Conservation (phyloP, 768 basidiomycete species). For the Russula sp. region DNA sequence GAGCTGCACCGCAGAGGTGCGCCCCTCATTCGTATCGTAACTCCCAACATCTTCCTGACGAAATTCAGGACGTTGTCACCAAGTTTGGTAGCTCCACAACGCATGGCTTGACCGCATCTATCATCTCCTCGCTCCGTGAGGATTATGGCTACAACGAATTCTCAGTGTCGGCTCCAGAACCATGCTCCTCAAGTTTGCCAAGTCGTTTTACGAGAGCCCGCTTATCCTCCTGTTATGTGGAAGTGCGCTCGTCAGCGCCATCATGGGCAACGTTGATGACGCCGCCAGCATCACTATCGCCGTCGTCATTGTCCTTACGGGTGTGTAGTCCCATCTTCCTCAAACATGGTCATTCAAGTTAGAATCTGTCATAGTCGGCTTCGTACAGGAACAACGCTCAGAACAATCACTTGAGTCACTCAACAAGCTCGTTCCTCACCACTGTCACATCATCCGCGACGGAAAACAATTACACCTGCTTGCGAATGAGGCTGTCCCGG, state of each 20-base stretch:
- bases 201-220: conserved; percentile 94
- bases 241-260: conserved; percentile 82
- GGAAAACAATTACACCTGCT: conserved; percentile 73
- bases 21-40: background rate
- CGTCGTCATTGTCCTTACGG: conserved; percentile 89
- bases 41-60: background rate
- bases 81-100: conserved; percentile 64
- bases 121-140: conserved; percentile 61
- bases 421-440: conserved; percentile 96
- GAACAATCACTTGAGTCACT: conserved; percentile 93
- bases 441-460: conserved; percentile 87
- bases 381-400: conserved; percentile 92
- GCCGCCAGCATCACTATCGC: conserved; percentile 91
- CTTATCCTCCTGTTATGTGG: conserved; percentile 87
- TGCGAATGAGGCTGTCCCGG: conserved; percentile 95
- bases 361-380: conserved; percentile 58
- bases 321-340: conserved; percentile 43
- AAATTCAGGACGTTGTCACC: conserved; percentile 69
- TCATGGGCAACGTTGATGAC: conserved; percentile 96
- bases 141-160: conserved; percentile 93
- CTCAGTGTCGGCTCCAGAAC: conserved; percentile 77
- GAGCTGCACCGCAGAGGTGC: conserved; percentile 14
- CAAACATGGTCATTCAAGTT: background rate
- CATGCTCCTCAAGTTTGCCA: conserved; percentile 84
- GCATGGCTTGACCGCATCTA: conserved; percentile 58